These are phyloP conservation scores for Fragilaria radians DNA, from an alignment of 108 stramenopile species.

Conservation along the genomic window DNA sequence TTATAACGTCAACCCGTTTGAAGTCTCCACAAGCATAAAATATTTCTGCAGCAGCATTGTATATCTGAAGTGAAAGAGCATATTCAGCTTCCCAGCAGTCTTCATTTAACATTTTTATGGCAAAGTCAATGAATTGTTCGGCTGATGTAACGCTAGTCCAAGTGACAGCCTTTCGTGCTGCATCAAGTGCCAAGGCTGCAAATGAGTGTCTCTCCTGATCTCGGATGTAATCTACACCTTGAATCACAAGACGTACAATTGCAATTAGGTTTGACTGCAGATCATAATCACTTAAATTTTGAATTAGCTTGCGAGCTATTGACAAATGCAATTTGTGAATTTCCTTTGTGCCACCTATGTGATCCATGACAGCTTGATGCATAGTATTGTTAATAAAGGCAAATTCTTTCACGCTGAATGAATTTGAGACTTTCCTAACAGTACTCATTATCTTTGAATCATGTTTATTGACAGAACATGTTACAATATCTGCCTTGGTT, in stretches of 20 bases:
- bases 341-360: conserved; percentile 17
- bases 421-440: not conserved
- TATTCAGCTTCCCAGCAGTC: conserved; percentile 45
- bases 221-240: not conserved
- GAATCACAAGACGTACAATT: not conserved
- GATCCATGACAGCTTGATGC: conserved; percentile 21
- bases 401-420: not conserved
- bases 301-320: conserved; percentile 26
- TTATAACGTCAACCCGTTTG: conserved; percentile 15
- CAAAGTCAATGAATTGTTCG: not conserved
- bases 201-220: not conserved
- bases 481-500: conserved; percentile 13
- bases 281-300: conserved; percentile 12
- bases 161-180: conserved; percentile 1
- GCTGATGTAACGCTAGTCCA: no score
- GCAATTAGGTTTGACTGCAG: not conserved
- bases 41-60: conserved; percentile 42
- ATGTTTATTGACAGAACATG: conserved; percentile 1
- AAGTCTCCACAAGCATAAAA: conserved; percentile 21
- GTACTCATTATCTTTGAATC: not conserved
- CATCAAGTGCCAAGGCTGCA: not conserved
- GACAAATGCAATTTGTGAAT: conserved; percentile 29
- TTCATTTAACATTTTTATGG: not conserved
- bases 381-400: conserved; percentile 30
- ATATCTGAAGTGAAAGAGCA: conserved; percentile 41